Conservation (phyloP, 495 filamentous ascomycete genomes). For the Hypoxylon fragiforme region DNA sequence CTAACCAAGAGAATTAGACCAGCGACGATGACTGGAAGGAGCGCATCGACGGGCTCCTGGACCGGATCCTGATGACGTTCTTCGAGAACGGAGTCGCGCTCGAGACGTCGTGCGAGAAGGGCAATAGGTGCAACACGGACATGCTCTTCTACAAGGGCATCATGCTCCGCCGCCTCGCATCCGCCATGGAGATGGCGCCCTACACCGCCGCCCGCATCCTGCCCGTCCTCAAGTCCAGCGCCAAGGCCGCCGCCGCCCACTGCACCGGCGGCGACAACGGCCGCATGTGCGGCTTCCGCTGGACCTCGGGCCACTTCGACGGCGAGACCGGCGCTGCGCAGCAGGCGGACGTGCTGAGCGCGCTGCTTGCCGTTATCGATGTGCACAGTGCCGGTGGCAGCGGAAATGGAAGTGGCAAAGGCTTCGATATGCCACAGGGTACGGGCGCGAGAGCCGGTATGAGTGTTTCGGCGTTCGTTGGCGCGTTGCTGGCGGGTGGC, state of each 20-base stretch:
- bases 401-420: background rate
- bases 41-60: constrained; percentile 59
- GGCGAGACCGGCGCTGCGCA: constrained; percentile 47
- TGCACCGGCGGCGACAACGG: constrained; percentile 61
- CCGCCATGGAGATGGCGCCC: constrained; percentile 67
- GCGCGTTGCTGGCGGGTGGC: constrained; percentile 2
- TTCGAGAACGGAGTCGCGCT: constrained; percentile 51
- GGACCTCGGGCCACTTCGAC: constrained; percentile 55
- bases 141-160: constrained; percentile 79
- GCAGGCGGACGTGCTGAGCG: constrained; percentile 61
- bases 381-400: constrained; percentile 45
- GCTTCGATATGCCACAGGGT: background rate
- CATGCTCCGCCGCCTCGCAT: constrained; percentile 70
- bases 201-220: constrained; percentile 63
- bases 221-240: constrained; percentile 65
- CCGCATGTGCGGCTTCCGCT: constrained; percentile 66
- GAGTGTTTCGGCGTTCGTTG: background rate
- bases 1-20: background rate
- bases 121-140: constrained; percentile 62
- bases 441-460: constrained; percentile 2
- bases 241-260: constrained; percentile 62
- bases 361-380: constrained; percentile 49
- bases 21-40: constrained; percentile 57
- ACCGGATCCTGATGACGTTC: constrained; percentile 60
- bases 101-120: constrained; percentile 67